phyloP scores from a whole-genome alignment of 805 yeast genomes.

The Wickerhamomyces strasburgensis region DNA sequence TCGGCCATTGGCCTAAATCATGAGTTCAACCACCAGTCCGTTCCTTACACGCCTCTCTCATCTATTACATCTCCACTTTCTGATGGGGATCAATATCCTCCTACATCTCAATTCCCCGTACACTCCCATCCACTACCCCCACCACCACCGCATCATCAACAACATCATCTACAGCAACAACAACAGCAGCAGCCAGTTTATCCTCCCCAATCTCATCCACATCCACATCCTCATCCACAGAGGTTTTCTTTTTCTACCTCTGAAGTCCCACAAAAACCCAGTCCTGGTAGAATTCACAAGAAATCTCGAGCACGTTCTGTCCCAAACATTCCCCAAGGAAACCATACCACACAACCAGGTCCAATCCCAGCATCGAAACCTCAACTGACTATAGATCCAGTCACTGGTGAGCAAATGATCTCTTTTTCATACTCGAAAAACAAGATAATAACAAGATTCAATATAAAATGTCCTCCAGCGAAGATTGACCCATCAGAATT shows the following conservation, averaged over 20 bases:
- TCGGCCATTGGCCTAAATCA: slow-evolving; percentile 2
- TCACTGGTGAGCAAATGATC: slow-evolving; percentile 27
- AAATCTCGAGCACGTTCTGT: slow-evolving; percentile 14
- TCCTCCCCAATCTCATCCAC: background rate
- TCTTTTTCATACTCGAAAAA: slow-evolving; percentile 29
- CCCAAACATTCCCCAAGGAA: slow-evolving; percentile 8
- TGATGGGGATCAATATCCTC: too few species aligned
- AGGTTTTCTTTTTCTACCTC: background rate
- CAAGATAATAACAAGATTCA: slow-evolving; percentile 25
- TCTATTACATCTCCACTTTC: background rate
- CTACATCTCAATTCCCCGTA: too few species aligned
- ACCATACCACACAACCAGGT: slow-evolving; percentile 28
- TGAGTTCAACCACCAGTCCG: slow-evolving; percentile 3
- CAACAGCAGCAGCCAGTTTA: background rate
- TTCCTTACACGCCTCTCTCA: background rate
- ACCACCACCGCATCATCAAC: background rate
- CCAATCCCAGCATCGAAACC: slow-evolving; percentile 31
- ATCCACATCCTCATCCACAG: background rate
- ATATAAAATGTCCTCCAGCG: slow-evolving; percentile 19
- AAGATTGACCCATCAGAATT: slow-evolving; percentile 16
- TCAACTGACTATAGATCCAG: slow-evolving; percentile 17
- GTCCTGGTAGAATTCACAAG: background rate
- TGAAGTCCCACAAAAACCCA: background rate
- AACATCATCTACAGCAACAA: background rate
- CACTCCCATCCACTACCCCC: too few species aligned